Percentiles rank a stretch among this genome's conserved stretches.
phyloP scores from a whole-genome alignment of 1,284 basidiomycete species.

The Cryptococcus sp. region DNA sequence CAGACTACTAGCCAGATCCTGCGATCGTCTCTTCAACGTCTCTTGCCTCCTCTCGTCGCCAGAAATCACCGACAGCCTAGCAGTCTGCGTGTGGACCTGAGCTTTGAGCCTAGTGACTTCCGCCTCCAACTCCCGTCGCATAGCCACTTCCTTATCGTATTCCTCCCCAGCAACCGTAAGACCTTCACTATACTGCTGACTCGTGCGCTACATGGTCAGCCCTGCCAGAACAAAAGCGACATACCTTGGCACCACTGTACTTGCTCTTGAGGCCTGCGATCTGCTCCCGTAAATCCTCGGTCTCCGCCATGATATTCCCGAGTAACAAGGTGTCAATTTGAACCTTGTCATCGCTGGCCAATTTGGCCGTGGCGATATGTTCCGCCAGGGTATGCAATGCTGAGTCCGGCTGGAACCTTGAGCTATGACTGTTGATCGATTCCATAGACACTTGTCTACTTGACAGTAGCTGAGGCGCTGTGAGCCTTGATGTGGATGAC shows the following conservation, averaged over 20 bases:
- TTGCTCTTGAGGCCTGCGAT: conserved; percentile 65
- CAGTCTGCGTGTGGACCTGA: conserved; percentile 83
- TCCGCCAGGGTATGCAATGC: conserved; percentile 28
- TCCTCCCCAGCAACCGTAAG: conserved; percentile 87
- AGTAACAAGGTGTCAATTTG: conserved; percentile 71
- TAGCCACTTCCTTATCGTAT: conserved; percentile 83
- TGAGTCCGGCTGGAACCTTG: conserved; percentile 26
- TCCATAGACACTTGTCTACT: conserved; percentile 41
- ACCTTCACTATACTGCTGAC: conserved; percentile 87
- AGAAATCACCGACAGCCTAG: conserved; percentile 73
- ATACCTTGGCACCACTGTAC: conserved; percentile 80
- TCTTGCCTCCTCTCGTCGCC: conserved; percentile 73
- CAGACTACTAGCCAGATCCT: conserved; percentile 72
- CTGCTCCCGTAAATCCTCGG: conserved; percentile 65
- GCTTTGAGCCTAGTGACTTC: conserved; percentile 81
- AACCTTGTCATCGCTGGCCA: conserved; percentile 61
- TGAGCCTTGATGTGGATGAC: conserved; percentile 18
- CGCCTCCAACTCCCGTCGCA: conserved; percentile 81
- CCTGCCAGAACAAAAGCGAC: background rate
- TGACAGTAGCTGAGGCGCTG: conserved; percentile 20
- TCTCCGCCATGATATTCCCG: conserved; percentile 63
- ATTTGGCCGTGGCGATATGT: conserved; percentile 60
- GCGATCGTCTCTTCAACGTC: conserved; percentile 68
- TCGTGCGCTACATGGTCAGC: conserved; percentile 61
- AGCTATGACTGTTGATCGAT: conserved; percentile 28